A percentile compares a stretch with the other conserved stretches of the same genome.
These are phyloP conservation scores for Talaromyces adpressus DNA, from an alignment of 495 filamentous ascomycete genomes.

Conservation along the genomic window DNA sequence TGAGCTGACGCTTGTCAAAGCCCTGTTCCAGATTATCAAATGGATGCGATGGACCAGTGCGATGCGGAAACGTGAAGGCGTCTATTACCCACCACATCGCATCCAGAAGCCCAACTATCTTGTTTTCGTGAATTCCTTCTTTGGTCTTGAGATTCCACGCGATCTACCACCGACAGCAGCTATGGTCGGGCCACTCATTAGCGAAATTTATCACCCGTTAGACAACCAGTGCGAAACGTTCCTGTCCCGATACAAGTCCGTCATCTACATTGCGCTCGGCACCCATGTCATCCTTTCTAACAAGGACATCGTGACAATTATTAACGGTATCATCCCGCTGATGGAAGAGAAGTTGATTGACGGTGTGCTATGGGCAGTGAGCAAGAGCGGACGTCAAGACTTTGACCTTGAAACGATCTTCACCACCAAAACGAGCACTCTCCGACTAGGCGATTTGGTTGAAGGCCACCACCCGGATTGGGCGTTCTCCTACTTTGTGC, in stretches of 20 bases:
- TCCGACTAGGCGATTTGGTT: constrained; percentile 17
- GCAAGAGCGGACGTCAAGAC: constrained; percentile 13
- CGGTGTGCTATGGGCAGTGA: constrained; percentile 30
- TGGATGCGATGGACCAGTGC: constrained; percentile 17
- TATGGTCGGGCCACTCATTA: constrained; percentile 28
- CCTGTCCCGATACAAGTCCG: constrained; percentile 12
- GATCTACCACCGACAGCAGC: constrained; percentile 29
- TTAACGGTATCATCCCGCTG: constrained; percentile 16
- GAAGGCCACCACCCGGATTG: constrained; percentile 16
- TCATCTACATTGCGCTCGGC: constrained; percentile 31
- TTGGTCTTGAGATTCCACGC: constrained; percentile 29
- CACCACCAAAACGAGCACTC: not conserved
- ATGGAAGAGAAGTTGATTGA: constrained; percentile 23
- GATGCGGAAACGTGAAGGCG: constrained; percentile 24
- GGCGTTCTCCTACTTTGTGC: constrained; percentile 21
- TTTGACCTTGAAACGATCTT: constrained; percentile 12
- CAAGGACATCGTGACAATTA: constrained; percentile 16
- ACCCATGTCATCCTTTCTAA: constrained; percentile 27
- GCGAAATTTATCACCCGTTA: constrained; percentile 19
- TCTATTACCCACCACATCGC: constrained; percentile 15
- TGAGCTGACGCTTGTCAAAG: constrained; percentile 17
- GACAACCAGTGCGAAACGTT: constrained; percentile 16
- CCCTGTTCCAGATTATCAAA: constrained; percentile 16
- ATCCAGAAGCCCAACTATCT: constrained; percentile 32
- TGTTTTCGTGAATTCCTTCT: constrained; percentile 33